phyloP scores from a whole-genome alignment of 1,284 basidiomycete species.

The Ustilago bromivora region DNA sequence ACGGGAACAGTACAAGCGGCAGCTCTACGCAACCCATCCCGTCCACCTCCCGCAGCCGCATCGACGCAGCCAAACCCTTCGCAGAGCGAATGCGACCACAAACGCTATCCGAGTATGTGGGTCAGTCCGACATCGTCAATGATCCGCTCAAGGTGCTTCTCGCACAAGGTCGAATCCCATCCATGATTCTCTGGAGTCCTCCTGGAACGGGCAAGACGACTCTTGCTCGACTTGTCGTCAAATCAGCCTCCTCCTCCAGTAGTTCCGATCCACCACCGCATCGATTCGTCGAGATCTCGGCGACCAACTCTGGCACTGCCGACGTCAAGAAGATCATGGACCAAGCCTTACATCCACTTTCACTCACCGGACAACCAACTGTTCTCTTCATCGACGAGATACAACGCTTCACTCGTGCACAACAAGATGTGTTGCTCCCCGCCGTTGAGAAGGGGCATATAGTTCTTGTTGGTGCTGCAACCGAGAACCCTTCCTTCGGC shows the following conservation, averaged over 20 bases:
- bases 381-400: constrained; percentile 87
- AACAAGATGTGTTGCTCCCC: constrained; percentile 75
- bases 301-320: constrained; percentile 76
- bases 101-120: constrained; percentile 62
- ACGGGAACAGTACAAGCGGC: not conserved
- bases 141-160: constrained; percentile 61
- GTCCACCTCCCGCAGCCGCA: constrained; percentile 32
- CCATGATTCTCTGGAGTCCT: constrained; percentile 67
- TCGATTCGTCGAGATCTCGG: constrained; percentile 68
- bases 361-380: constrained; percentile 79
- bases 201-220: constrained; percentile 79
- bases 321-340: constrained; percentile 85
- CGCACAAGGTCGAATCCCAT: constrained; percentile 56
- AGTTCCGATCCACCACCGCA: constrained; percentile 72
- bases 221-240: constrained; percentile 79
- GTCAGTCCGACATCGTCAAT: constrained; percentile 57
- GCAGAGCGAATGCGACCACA: constrained; percentile 66
- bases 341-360: constrained; percentile 80
- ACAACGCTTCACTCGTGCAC: constrained; percentile 82
- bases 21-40: not conserved
- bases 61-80: constrained; percentile 58
- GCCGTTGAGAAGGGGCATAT: constrained; percentile 51
- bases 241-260: constrained; percentile 77
- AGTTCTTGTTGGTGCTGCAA: constrained; percentile 84
- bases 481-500: constrained; percentile 90